Percentiles rank a stretch among this genome's conserved stretches.
These are phyloP conservation scores for Persicaria maculosa DNA, from an alignment of 148 eudicot genomes.

Conservation along the genomic window DNA sequence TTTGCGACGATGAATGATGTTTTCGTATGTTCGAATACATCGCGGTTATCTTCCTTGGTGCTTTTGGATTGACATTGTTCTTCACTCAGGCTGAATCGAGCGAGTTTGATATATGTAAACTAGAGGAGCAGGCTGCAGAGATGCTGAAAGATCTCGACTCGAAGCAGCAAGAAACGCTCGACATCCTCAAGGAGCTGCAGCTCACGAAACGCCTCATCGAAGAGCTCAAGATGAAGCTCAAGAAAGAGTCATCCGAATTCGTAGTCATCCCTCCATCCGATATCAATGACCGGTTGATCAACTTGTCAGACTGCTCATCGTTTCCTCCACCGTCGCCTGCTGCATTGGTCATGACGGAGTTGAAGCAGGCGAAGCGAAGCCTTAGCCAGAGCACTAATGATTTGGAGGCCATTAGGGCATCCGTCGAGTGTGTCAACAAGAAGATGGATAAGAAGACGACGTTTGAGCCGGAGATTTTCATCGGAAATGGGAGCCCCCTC, in stretches of 20 bases:
- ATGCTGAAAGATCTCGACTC: background rate
- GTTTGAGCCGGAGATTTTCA: too few relatives aligned
- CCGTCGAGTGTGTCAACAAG: background rate
- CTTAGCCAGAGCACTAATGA: slow-evolving; percentile 8
- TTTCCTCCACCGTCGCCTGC: background rate
- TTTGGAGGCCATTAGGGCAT: background rate
- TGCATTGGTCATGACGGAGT: background rate
- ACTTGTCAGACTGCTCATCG: background rate
- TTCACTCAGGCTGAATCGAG: too few relatives aligned
- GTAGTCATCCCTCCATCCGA: background rate
- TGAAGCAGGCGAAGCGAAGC: slow-evolving; percentile 1
- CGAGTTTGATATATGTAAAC: too few relatives aligned
- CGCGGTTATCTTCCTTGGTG: too few relatives aligned
- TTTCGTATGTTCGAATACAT: too few relatives aligned
- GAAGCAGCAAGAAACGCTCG: slow-evolving; percentile 1
- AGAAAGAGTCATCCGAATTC: background rate
- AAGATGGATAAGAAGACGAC: background rate
- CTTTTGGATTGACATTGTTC: too few relatives aligned
- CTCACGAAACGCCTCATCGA: background rate
- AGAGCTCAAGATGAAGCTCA: background rate
- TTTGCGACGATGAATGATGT: too few relatives aligned
- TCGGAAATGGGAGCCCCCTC: background rate
- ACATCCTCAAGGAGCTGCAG: background rate
- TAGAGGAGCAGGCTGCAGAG: background rate
- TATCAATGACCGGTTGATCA: background rate